phyloP scores from a whole-genome alignment of 2,329 filamentous ascomycete species.

The Arachnomyces sp. region DNA sequence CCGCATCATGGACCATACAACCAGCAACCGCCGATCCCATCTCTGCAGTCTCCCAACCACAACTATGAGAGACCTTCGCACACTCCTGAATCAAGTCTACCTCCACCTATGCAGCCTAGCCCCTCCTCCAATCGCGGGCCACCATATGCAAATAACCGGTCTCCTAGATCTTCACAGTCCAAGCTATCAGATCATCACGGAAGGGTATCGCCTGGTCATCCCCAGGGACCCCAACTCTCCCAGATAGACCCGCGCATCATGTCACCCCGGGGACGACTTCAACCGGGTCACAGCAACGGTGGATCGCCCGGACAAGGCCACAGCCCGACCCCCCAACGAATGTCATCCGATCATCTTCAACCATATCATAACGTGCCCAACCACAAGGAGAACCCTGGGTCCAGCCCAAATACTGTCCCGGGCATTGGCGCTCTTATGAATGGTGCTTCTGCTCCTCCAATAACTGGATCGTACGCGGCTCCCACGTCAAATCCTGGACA shows the following conservation, averaged over 20 bases:
- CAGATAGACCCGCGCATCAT: slow-evolving; percentile 28
- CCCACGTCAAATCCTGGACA: slow-evolving; percentile 17
- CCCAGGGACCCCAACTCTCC: not conserved
- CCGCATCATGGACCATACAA: slow-evolving; percentile 23
- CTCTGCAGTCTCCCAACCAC: slow-evolving; percentile 19
- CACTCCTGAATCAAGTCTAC: slow-evolving; percentile 21
- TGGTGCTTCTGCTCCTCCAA: slow-evolving; percentile 20
- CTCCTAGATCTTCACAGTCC: slow-evolving; percentile 20
- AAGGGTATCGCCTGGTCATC: no score
- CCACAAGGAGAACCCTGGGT: slow-evolving; percentile 6
- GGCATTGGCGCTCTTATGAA: slow-evolving; percentile 44
- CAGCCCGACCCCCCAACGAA: slow-evolving; percentile 23
- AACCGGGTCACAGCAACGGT: slow-evolving; percentile 17
- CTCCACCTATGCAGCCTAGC: slow-evolving; percentile 15
- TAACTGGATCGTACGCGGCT: slow-evolving; percentile 16
- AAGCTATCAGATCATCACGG: slow-evolving; percentile 10
- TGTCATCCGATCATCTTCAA: slow-evolving; percentile 13
- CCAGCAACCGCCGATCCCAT: slow-evolving; percentile 22
- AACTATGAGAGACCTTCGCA: slow-evolving; percentile 29
- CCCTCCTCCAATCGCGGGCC: slow-evolving; percentile 18
- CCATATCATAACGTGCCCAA: slow-evolving; percentile 16
- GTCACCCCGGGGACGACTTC: slow-evolving; percentile 25
- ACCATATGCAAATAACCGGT: slow-evolving; percentile 22
- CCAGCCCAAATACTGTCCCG: slow-evolving; percentile 41
- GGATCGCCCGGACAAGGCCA: slow-evolving; percentile 11